These are phyloP conservation scores for Gossypium rotundifolium DNA, from an alignment of 345 rosid species.

Conservation along the genomic window DNA sequence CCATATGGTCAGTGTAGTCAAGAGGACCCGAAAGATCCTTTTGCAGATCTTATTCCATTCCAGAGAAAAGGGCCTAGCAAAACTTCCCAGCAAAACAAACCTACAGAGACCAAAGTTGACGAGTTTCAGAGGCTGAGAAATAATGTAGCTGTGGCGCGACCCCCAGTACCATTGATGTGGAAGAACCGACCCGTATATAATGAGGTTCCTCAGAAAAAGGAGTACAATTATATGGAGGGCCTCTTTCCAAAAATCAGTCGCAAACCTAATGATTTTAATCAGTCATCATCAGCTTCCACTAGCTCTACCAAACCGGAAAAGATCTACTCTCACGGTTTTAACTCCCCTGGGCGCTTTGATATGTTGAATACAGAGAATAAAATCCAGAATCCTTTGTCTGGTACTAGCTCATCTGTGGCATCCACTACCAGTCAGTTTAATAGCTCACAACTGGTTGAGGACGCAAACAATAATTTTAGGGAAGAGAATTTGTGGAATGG, in stretches of 20 bases:
- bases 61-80: slow-evolving; percentile 79
- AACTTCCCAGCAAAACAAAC: slow-evolving; percentile 43
- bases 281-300: slow-evolving; percentile 46
- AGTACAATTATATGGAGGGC: slow-evolving; percentile 56
- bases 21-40: slow-evolving; percentile 71
- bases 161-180: slow-evolving; percentile 77
- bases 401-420: slow-evolving; percentile 29
- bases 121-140: slow-evolving; percentile 54
- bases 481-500: slow-evolving; percentile 27
- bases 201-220: slow-evolving; percentile 70
- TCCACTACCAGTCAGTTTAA: slow-evolving; percentile 35
- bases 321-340: slow-evolving; percentile 34
- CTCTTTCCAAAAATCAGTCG: slow-evolving; percentile 60
- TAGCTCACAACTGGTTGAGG: slow-evolving; percentile 28
- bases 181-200: slow-evolving; percentile 72
- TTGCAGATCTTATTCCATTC: slow-evolving; percentile 94
- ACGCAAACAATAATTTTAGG: slow-evolving; percentile 24
- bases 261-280: slow-evolving; percentile 54
- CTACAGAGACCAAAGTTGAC: slow-evolving; percentile 45
- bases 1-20: slow-evolving; percentile 57
- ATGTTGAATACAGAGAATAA: slow-evolving; percentile 34
- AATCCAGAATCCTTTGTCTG: slow-evolving; percentile 28
- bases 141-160: slow-evolving; percentile 44
- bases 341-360: slow-evolving; percentile 33
- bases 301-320: slow-evolving; percentile 40